These are phyloP conservation scores for Ceratocystis albifundus DNA, from an alignment of 2,329 filamentous ascomycete species.

Conservation along the genomic window DNA sequence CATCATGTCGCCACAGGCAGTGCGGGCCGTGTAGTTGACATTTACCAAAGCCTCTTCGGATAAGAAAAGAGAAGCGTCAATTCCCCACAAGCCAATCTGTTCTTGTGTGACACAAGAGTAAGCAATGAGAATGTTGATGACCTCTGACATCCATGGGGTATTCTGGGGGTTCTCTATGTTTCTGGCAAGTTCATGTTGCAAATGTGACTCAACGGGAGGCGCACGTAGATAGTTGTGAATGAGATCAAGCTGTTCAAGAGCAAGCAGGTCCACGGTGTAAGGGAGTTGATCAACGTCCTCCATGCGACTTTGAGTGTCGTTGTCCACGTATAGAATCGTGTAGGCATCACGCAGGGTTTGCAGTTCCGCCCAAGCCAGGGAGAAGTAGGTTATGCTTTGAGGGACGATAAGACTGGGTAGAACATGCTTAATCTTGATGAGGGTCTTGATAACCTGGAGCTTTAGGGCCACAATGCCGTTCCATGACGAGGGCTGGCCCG, in stretches of 20 bases:
- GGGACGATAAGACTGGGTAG: constrained; percentile 73
- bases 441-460: constrained; percentile 82
- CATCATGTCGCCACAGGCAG: constrained; percentile 80
- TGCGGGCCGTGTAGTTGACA: constrained; percentile 89
- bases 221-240: constrained; percentile 84
- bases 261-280: constrained; percentile 85
- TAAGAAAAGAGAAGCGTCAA: constrained; percentile 89
- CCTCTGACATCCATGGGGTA: constrained; percentile 71
- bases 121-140: constrained; percentile 72
- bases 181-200: constrained; percentile 64
- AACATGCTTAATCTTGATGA: constrained; percentile 76
- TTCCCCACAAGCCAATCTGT: constrained; percentile 91
- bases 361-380: constrained; percentile 80
- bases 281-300: constrained; percentile 87
- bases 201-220: constrained; percentile 74
- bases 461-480: constrained; percentile 78
- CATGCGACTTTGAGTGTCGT: constrained; percentile 73
- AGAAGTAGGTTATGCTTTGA: constrained; percentile 73
- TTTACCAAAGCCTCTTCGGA: constrained; percentile 92
- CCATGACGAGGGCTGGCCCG: constrained; percentile 54
- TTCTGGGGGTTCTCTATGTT: constrained; percentile 45
- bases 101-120: constrained; percentile 87
- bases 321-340: constrained; percentile 71
- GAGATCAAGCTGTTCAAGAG: constrained; percentile 89
- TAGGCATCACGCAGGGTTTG: constrained; percentile 60